Evolutionary conservation across 345 rosid species (phyloP).

Genomic region (Nephelium lappaceum): DNA sequence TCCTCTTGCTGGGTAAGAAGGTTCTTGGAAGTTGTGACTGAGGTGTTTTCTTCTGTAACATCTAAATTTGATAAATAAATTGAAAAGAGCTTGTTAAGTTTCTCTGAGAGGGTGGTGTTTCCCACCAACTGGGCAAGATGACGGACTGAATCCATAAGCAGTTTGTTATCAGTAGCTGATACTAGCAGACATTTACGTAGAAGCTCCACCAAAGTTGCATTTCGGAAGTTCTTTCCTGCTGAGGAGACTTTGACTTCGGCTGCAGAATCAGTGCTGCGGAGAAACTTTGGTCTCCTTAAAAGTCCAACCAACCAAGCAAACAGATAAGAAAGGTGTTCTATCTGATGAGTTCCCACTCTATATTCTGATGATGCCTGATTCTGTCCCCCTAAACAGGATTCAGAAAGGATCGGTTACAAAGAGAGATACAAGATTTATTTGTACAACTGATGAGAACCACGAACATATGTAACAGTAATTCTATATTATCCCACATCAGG

Average conservation of each 20-base stretch:
- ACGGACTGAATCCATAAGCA: conserved; percentile 52
- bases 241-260: conserved; percentile 33
- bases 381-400: conserved; percentile 31
- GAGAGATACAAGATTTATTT: not conserved
- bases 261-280: conserved; percentile 30
- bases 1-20: conserved; percentile 49
- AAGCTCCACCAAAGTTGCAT: conserved; percentile 46
- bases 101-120: conserved; percentile 41
- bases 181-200: conserved; percentile 53
- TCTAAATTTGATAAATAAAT: conserved; percentile 28
- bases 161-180: conserved; percentile 43
- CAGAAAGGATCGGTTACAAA: not conserved
- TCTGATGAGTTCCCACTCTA: conserved; percentile 33
- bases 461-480: not conserved
- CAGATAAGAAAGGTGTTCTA: conserved; percentile 51
- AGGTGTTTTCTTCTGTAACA: conserved; percentile 35
- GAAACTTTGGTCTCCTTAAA: conserved; percentile 47
- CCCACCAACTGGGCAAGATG: conserved; percentile 53
- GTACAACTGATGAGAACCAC: not conserved
- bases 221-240: conserved; percentile 34
- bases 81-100: conserved; percentile 46
- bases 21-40: conserved; percentile 22
- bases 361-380: conserved; percentile 31
- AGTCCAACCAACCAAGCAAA: conserved; percentile 73
- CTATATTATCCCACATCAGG: not conserved